Percentiles rank a stretch among this genome's conserved stretches.
phyloP scores from a whole-genome alignment of 352 stramenopile species.

The Phytophthora europaea region DNA sequence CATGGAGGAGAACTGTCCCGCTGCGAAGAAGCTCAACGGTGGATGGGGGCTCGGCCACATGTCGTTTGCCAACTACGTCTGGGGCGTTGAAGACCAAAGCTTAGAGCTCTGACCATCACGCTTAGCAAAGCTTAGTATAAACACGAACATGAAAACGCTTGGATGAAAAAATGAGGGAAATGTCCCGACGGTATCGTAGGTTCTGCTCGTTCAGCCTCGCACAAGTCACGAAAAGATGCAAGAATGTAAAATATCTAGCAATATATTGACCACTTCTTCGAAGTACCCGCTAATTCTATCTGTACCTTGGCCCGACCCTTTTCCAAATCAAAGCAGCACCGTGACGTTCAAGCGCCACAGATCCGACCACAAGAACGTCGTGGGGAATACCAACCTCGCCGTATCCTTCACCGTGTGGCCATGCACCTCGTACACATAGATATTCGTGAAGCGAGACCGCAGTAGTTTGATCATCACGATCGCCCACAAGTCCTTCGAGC shows the following conservation, averaged over 20 bases:
- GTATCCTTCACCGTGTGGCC: slow-evolving; percentile 43
- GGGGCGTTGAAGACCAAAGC: slow-evolving; percentile 14
- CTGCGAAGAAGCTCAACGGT: slow-evolving; percentile 30
- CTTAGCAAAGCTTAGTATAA: not conserved
- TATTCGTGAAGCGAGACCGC: slow-evolving; percentile 25
- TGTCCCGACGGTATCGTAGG: too few relatives aligned
- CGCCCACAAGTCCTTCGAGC: slow-evolving; percentile 35
- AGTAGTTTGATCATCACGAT: slow-evolving; percentile 47
- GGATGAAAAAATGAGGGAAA: not conserved
- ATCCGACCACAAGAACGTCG: slow-evolving; percentile 40
- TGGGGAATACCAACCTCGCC: slow-evolving; percentile 39
- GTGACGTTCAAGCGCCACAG: slow-evolving; percentile 38
- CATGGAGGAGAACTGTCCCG: slow-evolving; percentile 35
- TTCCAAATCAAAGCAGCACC: slow-evolving; percentile 27
- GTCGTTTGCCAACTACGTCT: slow-evolving; percentile 45
- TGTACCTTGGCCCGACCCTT: not conserved
- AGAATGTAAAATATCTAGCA: not conserved
- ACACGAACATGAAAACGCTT: not conserved
- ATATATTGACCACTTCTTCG: not conserved
- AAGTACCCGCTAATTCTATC: not conserved
- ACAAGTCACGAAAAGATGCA: too few relatives aligned
- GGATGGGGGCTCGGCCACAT: slow-evolving; percentile 39
- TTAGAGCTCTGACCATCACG: too few relatives aligned
- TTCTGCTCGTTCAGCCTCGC: too few relatives aligned
- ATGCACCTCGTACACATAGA: slow-evolving; percentile 49